Base-by-base conservation (phyloP, 2,329 filamentous ascomycete genomes). In the Penicillium sp. region DNA sequence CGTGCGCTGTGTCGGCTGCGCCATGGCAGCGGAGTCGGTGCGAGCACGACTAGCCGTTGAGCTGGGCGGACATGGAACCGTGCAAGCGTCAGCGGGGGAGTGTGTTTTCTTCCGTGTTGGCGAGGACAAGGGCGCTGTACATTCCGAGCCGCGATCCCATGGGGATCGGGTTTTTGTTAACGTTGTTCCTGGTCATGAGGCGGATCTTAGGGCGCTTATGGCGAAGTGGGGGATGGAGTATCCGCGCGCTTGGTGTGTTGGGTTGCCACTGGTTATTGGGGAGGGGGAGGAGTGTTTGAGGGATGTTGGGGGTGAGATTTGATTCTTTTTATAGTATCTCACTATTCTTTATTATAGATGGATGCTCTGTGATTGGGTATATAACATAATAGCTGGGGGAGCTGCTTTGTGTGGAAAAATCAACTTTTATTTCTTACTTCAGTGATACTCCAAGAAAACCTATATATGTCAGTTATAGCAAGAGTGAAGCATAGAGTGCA, bases 101-200 rank as follows among this genome's bases (percentile, higher is more conserved):
- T 76, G 75, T 54, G 70, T 72, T 1, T 71, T 81, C 29, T 81
- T 82, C 40, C 69, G 71, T 13, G 74, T 80, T 21, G 80, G 80
- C 0, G 68, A 70, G 12, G 69, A 74, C 0, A 56, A 64, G 2
- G 80, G 80, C 2, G 64, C 64, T 0, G 57, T 67, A 17, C 64
- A 67, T 58, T 66, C 64, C 2, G 73, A 74, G 61, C 73, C 73
- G 0, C 23, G 15, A 25, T 67, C 64, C 21, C 59, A 65, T 49
- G 62, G 56, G 15, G 72, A 75, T 57, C 66, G 73, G 4, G 62
- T 75, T 2, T 75, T 76, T 61, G 68, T 75, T 8, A 75, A 74
- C 57, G 61, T 75, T 50, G 67, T 75, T n/a, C 72, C 73, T 12
- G 73, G 73, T 3, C 62, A 61, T 31, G 69, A 73, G 59, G 58